A percentile compares a stretch with the other conserved stretches of the same genome.
These are phyloP conservation scores for Prinsepia uniflora DNA, from an alignment of 306 rosid genomes.

Conservation along the genomic window DNA sequence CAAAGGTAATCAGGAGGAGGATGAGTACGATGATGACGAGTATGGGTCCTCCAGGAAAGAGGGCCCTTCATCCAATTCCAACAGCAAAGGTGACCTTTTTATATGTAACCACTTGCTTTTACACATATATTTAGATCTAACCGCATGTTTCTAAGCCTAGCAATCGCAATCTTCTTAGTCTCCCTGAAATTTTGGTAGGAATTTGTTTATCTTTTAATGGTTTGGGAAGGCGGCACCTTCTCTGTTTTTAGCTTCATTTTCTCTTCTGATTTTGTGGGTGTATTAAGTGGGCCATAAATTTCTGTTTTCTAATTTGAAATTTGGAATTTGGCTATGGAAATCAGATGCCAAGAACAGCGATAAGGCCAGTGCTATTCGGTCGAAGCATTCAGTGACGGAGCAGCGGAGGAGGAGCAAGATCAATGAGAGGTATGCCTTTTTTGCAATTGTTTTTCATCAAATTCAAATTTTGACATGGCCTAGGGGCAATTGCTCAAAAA, in stretches of 20 bases:
- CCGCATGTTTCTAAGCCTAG: conserved; percentile 7
- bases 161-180: neutral
- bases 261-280: conserved; percentile 6
- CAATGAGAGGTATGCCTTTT: conserved; percentile 76
- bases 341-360: conserved; percentile 74
- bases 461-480: neutral
- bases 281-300: conserved; percentile 16
- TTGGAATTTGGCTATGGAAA: conserved; percentile 25
- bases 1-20: conserved; percentile 73
- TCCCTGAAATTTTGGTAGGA: neutral
- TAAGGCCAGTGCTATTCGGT: conserved; percentile 74
- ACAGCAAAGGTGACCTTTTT: conserved; percentile 55
- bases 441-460: neutral
- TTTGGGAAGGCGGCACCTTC: neutral
- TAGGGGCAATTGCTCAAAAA: neutral
- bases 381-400: conserved; percentile 97
- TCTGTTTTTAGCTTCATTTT: neutral
- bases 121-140: conserved; percentile 44
- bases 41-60: conserved; percentile 59
- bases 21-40: conserved; percentile 85
- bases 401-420: conserved; percentile 99
- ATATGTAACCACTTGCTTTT: neutral
- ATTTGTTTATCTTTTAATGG: neutral
- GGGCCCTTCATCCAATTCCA: conserved; percentile 62
- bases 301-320: conserved; percentile 16